phyloP scores from a whole-genome alignment of 2,329 filamentous ascomycete genomes.

The Alternaria dauci region DNA sequence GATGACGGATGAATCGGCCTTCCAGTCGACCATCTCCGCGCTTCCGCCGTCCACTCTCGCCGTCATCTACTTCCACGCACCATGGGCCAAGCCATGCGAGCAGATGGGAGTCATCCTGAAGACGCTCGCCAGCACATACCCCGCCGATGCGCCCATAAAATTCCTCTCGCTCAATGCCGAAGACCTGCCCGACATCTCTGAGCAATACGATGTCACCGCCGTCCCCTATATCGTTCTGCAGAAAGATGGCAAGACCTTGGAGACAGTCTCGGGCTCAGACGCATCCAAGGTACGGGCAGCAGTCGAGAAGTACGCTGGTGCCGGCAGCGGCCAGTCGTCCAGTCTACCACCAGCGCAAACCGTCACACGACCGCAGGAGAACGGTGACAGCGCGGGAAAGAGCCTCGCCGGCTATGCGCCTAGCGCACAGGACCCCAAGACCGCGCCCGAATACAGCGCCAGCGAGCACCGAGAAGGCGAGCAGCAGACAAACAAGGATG shows the following conservation, averaged over 20 bases:
- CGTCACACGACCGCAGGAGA: conserved; percentile 56
- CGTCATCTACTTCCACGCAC: conserved; percentile 92
- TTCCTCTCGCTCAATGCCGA: conserved; percentile 96
- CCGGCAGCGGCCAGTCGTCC: conserved; percentile 49
- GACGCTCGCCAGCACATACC: conserved; percentile 86
- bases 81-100: conserved; percentile 94
- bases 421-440: conserved; percentile 51
- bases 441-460: conserved; percentile 57
- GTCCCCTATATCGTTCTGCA: conserved; percentile 91
- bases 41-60: conserved; percentile 76
- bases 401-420: conserved; percentile 59
- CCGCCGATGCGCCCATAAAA: conserved; percentile 72
- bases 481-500: conserved; percentile 71
- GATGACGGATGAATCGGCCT: conserved; percentile 76
- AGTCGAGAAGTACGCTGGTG: conserved; percentile 81
- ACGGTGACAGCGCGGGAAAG: conserved; percentile 45
- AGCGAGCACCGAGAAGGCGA: conserved; percentile 39
- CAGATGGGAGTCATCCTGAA: conserved; percentile 90
- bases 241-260: conserved; percentile 76
- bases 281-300: conserved; percentile 83
- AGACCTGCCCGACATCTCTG: conserved; percentile 89
- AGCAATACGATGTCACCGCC: conserved; percentile 91
- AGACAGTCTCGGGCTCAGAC: conserved; percentile 89
- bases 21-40: conserved; percentile 73
- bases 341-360: conserved; percentile 54